Base-by-base conservation (phyloP, 768 basidiomycete species). In the Strobilomyces echinocephalus region DNA sequence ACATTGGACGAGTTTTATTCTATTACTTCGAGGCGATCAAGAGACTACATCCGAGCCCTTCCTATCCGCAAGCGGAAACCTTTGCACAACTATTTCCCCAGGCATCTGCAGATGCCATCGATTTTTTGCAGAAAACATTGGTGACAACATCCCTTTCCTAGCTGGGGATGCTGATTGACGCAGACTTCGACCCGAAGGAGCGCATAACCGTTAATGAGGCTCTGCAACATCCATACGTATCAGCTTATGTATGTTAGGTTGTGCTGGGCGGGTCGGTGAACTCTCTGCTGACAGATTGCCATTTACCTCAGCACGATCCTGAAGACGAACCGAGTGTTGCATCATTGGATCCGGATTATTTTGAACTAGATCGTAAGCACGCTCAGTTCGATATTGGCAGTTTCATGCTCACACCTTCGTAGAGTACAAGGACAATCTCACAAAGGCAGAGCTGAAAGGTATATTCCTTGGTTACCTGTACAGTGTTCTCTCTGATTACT, bases 1-100 rank as follows among this genome's bases (percentile, higher is more conserved):
- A n/a, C n/a, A n/a, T n/a, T n/a, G n/a, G 1, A 87, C 85, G 93
- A 95, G 65, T 94, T 92, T 69, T 88, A 93, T 71, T 83, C 88
- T 35, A 94, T 95, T 69, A 91, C 89, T 2, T 88, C 87, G 5
- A 79, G 84, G 45, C 78, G 91, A 46, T 92, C 89, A 49, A 81
- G 88, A 52, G n/a, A n/a, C n/a, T n/a, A n/a, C n/a, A n/a, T n/a
- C n/a, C n/a, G 90, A 42, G 84, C 87, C 7, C 75, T 95, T 53
- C 91, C 90, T 42, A 91, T 94, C 63, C 81, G 86, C 60, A 91
- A 87, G 71, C 81, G 80, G 62, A 76, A 79, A 42, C 74, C 85
- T 91, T 95, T 68, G 70, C 79, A 39, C 74, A 79, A 16, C 63
- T 94, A 49, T 94, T 91, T 74, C 89, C 91, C 5, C 80, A 84